These are phyloP conservation scores for Castanea mollissima DNA, from an alignment of 306 rosid genomes.

Conservation along the genomic window DNA sequence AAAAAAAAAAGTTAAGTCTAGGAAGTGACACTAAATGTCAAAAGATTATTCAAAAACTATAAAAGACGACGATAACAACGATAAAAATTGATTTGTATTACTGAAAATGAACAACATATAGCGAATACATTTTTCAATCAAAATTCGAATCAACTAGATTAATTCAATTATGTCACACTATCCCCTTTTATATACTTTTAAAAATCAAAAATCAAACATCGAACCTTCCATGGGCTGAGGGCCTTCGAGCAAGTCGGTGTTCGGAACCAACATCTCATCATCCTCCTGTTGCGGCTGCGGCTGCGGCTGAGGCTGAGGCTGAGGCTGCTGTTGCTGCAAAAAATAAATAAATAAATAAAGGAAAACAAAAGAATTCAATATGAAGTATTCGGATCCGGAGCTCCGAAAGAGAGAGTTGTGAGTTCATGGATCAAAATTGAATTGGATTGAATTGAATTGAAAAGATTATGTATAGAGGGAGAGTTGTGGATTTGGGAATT, in stretches of 20 bases:
- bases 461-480: background rate
- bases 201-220: too few relatives aligned
- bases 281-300: slow-evolving; percentile 39
- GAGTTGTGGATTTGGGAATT: slow-evolving; percentile 12
- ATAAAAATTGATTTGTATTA: too few relatives aligned
- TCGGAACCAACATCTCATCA: slow-evolving; percentile 53
- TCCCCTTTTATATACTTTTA: too few relatives aligned
- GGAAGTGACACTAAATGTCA: too few relatives aligned
- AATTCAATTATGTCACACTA: too few relatives aligned
- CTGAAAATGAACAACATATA: too few relatives aligned
- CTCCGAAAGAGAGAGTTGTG: background rate
- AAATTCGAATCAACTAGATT: too few relatives aligned
- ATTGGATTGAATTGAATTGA: slow-evolving; percentile 17
- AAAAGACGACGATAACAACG: too few relatives aligned
- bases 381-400: slow-evolving; percentile 30
- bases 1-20: too few relatives aligned
- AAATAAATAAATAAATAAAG: background rate
- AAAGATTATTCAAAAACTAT: too few relatives aligned
- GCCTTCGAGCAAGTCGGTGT: slow-evolving; percentile 36
- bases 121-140: too few relatives aligned
- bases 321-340: slow-evolving; percentile 27
- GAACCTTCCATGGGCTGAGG: slow-evolving; percentile 65
- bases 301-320: background rate
- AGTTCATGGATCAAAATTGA: slow-evolving; percentile 11
- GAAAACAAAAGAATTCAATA: background rate